phyloP scores from a whole-genome alignment of 2,329 filamentous ascomycete genomes.

The Atkinsonella hypoxylon region DNA sequence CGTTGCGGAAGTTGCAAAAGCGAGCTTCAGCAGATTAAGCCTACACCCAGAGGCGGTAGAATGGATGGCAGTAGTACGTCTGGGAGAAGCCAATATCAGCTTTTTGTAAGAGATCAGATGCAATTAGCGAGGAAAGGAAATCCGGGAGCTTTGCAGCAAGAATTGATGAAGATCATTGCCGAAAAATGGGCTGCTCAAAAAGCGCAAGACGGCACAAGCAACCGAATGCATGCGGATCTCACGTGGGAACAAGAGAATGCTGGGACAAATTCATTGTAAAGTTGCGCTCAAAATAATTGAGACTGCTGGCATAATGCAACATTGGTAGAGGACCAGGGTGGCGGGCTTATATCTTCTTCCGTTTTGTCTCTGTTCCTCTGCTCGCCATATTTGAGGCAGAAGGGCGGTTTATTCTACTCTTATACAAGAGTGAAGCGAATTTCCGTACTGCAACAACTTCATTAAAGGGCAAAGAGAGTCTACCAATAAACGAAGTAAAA shows the following conservation, averaged over 20 bases:
- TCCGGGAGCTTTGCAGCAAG: constrained; percentile 47
- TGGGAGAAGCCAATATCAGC: constrained; percentile 33
- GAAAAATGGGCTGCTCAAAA: constrained; percentile 44
- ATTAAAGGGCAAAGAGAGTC: too few species aligned
- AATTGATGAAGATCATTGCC: constrained; percentile 57
- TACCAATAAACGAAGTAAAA: too few species aligned
- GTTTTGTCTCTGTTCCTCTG: too few species aligned
- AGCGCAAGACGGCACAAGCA: constrained; percentile 25
- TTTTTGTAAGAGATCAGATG: constrained; percentile 57
- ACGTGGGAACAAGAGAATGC: not conserved
- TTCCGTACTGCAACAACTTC: too few species aligned
- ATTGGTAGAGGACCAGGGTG: too few species aligned
- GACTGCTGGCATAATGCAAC: too few species aligned
- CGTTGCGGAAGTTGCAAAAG: constrained; percentile 69
- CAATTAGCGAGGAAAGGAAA: constrained; percentile 43
- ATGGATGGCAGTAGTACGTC: constrained; percentile 9
- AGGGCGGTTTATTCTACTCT: too few species aligned
- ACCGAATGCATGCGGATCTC: not conserved
- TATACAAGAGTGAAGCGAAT: too few species aligned
- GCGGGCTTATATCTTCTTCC: too few species aligned
- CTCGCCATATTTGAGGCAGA: too few species aligned
- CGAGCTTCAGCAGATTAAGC: constrained; percentile 64
- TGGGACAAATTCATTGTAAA: not conserved
- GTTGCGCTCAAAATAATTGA: too few species aligned
- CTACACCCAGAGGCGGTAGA: constrained; percentile 39